These are phyloP conservation scores for Tetragonia tetragonoides DNA, from an alignment of 148 eudicot genomes.

Conservation along the genomic window DNA sequence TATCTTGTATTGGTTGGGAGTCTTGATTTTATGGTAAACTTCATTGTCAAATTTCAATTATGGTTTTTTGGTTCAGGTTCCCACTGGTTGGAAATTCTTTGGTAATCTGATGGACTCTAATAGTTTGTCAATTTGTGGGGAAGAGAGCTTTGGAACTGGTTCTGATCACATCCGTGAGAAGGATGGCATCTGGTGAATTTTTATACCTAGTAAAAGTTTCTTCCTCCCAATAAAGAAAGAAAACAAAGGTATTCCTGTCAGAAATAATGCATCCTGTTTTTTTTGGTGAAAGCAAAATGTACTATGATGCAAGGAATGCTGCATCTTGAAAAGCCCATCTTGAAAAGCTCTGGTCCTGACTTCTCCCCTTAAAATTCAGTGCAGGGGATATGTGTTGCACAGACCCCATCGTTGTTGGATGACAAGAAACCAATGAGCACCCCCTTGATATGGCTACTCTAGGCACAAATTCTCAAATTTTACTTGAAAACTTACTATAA, in stretches of 20 bases:
- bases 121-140: conserved; percentile 88
- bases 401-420: neutral
- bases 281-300: too few relatives aligned
- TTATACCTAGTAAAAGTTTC: neutral
- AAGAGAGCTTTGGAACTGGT: conserved; percentile 99
- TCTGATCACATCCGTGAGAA: conserved; percentile 99
- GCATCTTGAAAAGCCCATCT: neutral
- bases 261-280: too few relatives aligned
- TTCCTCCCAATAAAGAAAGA: too few relatives aligned
- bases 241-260: too few relatives aligned
- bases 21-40: too few relatives aligned
- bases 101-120: conserved; percentile 99
- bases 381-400: neutral
- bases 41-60: neutral
- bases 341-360: neutral
- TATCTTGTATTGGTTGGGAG: neutral
- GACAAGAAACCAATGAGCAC: too few relatives aligned
- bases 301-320: neutral
- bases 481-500: conserved; percentile 1
- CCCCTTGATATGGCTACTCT: too few relatives aligned
- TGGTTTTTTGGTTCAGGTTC: conserved; percentile 59
- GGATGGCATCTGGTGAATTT: conserved; percentile 94
- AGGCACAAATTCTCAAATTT: neutral
- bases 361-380: neutral
- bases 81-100: conserved; percentile 99